Evolutionary conservation across 225 moss, liverwort and hornwort species (phyloP).

Genomic region (Sphagnum contortum): DNA sequence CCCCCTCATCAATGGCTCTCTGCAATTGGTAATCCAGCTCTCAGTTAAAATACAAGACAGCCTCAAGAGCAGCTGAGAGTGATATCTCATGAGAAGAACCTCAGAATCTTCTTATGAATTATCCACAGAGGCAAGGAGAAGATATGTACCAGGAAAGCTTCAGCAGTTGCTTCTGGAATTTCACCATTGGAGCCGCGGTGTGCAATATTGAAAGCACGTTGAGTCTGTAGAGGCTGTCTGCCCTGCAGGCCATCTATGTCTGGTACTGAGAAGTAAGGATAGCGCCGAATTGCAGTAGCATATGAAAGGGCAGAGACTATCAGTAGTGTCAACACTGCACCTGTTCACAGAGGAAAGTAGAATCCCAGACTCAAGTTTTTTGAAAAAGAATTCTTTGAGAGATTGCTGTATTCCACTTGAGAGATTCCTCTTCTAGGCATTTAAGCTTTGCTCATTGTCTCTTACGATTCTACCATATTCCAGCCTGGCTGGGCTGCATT

Average conservation of each 20-base stretch:
- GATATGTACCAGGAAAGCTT: constrained; percentile 25
- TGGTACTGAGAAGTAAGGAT: constrained; percentile 11
- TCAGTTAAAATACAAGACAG: background rate
- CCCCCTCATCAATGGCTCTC: constrained; percentile 73
- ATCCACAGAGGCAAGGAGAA: background rate
- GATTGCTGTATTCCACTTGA: too few species aligned
- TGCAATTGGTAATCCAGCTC: constrained; percentile 15
- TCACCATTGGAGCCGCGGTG: constrained; percentile 45
- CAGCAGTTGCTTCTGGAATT: constrained; percentile 30
- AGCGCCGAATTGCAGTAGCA: constrained; percentile 22
- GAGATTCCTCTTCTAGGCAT: too few species aligned
- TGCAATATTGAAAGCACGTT: constrained; percentile 44
- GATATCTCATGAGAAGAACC: background rate
- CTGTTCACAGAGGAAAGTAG: background rate
- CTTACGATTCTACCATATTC: too few species aligned
- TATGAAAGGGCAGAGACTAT: constrained; percentile 12
- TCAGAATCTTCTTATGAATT: too few species aligned
- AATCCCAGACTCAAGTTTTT: too few species aligned
- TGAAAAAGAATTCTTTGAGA: too few species aligned
- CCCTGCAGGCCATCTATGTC: constrained; percentile 1
- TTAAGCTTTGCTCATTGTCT: too few species aligned
- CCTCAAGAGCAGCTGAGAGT: background rate
- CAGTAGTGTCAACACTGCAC: constrained; percentile 15
- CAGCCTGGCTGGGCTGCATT: too few species aligned
- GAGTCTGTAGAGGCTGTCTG: constrained; percentile 32